Conservation (phyloP, 495 filamentous ascomycete genomes). For the Hyphodiscus hymeniophilus region DNA sequence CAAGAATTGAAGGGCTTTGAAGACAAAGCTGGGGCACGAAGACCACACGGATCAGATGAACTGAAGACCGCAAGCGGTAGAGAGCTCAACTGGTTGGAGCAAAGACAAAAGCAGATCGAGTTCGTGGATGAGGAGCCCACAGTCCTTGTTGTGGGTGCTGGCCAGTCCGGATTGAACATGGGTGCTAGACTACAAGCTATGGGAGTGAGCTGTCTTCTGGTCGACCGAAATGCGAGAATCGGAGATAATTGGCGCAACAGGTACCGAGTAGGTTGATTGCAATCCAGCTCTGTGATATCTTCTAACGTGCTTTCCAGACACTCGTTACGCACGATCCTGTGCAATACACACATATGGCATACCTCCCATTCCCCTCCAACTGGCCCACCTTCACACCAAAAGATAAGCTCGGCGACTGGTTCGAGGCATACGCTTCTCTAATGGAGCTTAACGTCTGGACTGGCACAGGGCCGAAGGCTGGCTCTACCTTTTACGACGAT, state of each 20-base stretch:
- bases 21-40: conserved; percentile 34
- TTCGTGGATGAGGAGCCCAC: conserved; percentile 45
- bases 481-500: conserved; percentile 38
- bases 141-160: conserved; percentile 46
- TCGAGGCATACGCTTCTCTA: conserved; percentile 53
- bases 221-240: conserved; percentile 51
- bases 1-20: conserved; percentile 39
- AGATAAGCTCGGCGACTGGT: conserved; percentile 62
- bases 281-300: no score
- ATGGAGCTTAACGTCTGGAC: conserved; percentile 63
- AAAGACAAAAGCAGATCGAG: conserved; percentile 37
- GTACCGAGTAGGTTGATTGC: no score
- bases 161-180: conserved; percentile 40
- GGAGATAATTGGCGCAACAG: conserved; percentile 61
- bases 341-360: conserved; percentile 56
- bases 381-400: conserved; percentile 45
- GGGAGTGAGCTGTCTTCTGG: conserved; percentile 41
- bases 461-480: conserved; percentile 32
- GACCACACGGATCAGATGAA: conserved; percentile 36
- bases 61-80: conserved; percentile 20
- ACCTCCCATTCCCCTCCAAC: conserved; percentile 50
- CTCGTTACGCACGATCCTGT: conserved; percentile 57
- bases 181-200: conserved; percentile 58
- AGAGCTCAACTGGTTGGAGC: conserved; percentile 47
- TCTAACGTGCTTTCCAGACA: background rate